Conservation (phyloP, 768 basidiomycete genomes). For the Leccinum pellstonianum region DNA sequence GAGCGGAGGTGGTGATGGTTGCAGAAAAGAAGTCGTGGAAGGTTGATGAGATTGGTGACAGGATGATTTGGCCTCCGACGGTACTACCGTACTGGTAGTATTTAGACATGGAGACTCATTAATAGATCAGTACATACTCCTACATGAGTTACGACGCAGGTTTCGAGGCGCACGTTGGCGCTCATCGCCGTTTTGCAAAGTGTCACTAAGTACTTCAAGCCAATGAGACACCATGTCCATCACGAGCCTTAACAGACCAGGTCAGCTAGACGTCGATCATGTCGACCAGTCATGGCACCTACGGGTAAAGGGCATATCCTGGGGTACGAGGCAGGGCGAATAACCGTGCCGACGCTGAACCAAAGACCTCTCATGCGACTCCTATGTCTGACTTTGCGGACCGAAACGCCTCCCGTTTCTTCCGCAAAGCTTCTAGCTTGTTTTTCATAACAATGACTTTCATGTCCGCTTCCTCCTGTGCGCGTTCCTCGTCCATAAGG, state of each 20-base stretch:
- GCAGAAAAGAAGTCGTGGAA: not conserved
- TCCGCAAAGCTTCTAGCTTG: conserved; percentile 57
- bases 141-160: not conserved
- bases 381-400: not conserved
- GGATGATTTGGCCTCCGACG: too few relatives aligned
- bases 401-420: conserved; percentile 37
- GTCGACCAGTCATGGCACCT: not conserved
- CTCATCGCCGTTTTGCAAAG: not conserved
- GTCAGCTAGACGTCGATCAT: not conserved
- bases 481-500: conserved; percentile 78
- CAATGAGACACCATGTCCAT: not conserved
- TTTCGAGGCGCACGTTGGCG: not conserved
- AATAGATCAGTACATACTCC: not conserved
- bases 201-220: not conserved
- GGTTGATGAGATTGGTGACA: too few relatives aligned
- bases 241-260: not conserved
- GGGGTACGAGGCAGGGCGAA: not conserved
- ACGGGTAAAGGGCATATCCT: not conserved
- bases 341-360: not conserved
- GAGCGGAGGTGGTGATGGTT: not conserved
- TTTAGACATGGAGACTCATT: too few relatives aligned
- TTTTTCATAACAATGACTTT: conserved; percentile 47
- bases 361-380: not conserved
- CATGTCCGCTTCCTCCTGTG: conserved; percentile 41
- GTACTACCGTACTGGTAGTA: too few relatives aligned